phyloP scores from a whole-genome alignment of 176 grass and related monocot species.

The Cenchrus americanus region DNA sequence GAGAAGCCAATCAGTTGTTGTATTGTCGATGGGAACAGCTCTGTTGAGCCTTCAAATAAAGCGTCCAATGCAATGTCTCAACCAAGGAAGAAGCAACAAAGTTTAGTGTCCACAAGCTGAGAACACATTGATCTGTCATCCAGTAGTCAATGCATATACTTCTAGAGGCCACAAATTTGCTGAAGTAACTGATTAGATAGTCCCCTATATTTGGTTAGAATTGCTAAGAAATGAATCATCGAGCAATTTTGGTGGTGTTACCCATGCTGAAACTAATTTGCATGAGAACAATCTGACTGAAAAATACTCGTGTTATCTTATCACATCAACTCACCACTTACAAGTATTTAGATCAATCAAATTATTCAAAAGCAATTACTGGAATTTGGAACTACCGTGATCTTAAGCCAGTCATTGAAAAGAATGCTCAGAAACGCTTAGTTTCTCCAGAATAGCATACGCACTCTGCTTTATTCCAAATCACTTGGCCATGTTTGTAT shows the following conservation, averaged over 20 bases:
- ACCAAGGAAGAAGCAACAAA: slow-evolving; percentile 22
- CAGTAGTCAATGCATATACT: neutral
- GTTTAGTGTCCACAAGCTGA: slow-evolving; percentile 39
- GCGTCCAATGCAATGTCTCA: slow-evolving; percentile 8
- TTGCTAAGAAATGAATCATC: neutral
- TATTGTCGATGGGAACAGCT: slow-evolving; percentile 34
- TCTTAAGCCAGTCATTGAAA: neutral
- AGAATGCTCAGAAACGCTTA: neutral
- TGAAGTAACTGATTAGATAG: neutral
- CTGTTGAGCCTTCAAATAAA: slow-evolving; percentile 29
- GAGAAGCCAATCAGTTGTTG: slow-evolving; percentile 64
- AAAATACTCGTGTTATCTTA: neutral
- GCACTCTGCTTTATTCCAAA: neutral
- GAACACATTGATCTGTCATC: neutral
- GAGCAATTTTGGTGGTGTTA: neutral
- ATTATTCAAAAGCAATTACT: neutral
- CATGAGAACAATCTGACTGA: neutral
- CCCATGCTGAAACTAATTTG: neutral
- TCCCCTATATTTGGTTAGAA: neutral
- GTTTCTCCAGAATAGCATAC: neutral
- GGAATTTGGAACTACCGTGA: neutral
- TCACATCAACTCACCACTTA: neutral
- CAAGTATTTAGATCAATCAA: neutral
- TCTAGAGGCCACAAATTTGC: neutral
- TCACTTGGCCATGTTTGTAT: neutral